Base-by-base conservation (phyloP, 1,284 basidiomycete species). In the Neotropicomus parvogracilis region DNA sequence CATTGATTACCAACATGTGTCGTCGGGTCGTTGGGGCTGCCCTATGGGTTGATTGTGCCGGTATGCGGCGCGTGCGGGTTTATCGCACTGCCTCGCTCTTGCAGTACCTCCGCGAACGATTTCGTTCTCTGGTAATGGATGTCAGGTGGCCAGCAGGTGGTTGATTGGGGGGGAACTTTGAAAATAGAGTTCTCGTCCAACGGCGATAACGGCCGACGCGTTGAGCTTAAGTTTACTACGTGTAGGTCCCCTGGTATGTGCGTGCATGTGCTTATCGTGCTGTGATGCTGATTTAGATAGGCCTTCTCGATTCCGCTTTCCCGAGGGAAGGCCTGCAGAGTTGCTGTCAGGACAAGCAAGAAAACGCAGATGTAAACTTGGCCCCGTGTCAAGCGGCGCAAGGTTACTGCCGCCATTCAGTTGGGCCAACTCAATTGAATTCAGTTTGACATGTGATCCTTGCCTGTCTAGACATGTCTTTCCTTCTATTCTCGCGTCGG, bases 111-210 rank as follows among this genome's bases (percentile, higher is more conserved):
- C 26, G 36, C 39, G 37, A 46, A 40, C 37, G 49, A 34, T 19
- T 41, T 33, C 48, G 46, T 39, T 44, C 12, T 9, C 47, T 61
- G 29, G 35, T 39, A 50, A 57, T 57, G 49, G 40, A n/a, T 24
- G 24, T 5, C 13, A 35, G 10, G 24, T 39, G 40, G 45, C 44
- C 46, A 37, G 48, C 49, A 42, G 45, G 17, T 35, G 19, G 10
- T 14, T 8, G 8, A 28, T 16, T 14, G 34, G 3, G n/a, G n/a
- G n/a, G n/a, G 35, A 31, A 46, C 35, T 48, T 32, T 52, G 32
- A 20, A 36, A 38, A 53, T 47, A 52, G 39, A 41, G 40, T 52
- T 52, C 43, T 48, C 38, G 27, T 46, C 17, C 42, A 58, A 58
- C 43, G 49, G 38, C 38, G 52, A 50, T 50, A 46, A 31, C 33